Conservation (phyloP, 1,284 basidiomycete species). For the Naganishia albida region DNA sequence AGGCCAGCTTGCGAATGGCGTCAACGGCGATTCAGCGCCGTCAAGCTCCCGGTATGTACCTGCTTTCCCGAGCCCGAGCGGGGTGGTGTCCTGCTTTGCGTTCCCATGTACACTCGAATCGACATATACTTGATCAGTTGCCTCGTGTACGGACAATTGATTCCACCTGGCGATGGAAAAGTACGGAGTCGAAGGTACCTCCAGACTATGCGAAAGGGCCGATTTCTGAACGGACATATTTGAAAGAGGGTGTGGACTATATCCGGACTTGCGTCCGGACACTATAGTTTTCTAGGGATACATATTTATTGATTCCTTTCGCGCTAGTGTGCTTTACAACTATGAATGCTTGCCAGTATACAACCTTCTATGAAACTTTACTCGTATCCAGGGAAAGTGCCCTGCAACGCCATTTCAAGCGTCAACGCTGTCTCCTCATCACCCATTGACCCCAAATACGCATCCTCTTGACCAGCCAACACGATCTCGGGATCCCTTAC, state of each 20-base stretch:
- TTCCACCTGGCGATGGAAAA: too few relatives aligned
- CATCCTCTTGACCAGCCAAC: slow-evolving; percentile 3
- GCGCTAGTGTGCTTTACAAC: neutral
- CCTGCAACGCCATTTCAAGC: slow-evolving; percentile 29
- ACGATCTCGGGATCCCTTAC: slow-evolving; percentile 40
- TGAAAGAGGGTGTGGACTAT: neutral
- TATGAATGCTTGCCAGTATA: neutral
- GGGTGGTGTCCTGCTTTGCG: too few relatives aligned
- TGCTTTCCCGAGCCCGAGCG: too few relatives aligned
- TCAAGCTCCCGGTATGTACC: too few relatives aligned
- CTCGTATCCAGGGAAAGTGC: slow-evolving; percentile 12
- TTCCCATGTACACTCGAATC: too few relatives aligned
- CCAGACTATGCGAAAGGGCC: too few relatives aligned
- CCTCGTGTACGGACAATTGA: too few relatives aligned
- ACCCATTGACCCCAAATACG: slow-evolving; percentile 5
- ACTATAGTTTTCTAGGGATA: neutral
- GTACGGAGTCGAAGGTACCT: too few relatives aligned
- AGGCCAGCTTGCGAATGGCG: too few relatives aligned
- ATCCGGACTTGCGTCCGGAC: slow-evolving; percentile 18
- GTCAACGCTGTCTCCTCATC: slow-evolving; percentile 19
- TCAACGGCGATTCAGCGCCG: too few relatives aligned
- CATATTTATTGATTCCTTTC: slow-evolving; percentile 5
- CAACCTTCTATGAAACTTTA: neutral
- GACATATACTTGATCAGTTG: too few relatives aligned
- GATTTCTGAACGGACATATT: slow-evolving; percentile 20